Evolutionary conservation across 2,329 filamentous ascomycete genomes (phyloP), one percentile per base, ranked within the genome.

Genomic region (Corniculantispora saksenae): DNA sequence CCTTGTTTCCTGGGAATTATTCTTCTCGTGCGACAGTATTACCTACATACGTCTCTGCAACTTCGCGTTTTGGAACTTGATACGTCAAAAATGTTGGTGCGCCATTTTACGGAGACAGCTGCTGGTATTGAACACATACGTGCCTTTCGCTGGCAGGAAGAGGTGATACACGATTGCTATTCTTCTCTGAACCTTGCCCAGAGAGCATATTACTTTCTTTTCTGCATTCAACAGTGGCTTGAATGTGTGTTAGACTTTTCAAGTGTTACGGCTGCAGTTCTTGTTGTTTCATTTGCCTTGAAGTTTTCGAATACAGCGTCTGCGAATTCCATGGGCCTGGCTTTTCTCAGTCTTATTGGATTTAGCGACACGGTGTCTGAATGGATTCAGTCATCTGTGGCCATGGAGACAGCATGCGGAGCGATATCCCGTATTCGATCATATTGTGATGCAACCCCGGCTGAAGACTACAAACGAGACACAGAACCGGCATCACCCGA

Each of bases 141-240:
- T n/a, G 83, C 84, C 1, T 86, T 86, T 65, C 80, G 81, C 3
- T 87, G 85, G 85, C 75, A 82, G 47, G 69, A 73, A 1, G 70
- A 74, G 5, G 78, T 81, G 62, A 73, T 78, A 29, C 67, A 78
- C 27, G 78, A 79, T 64, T 84, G 83, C 63, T 72, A 80, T 19
- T 66, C 69, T 3, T 74, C 83, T 0, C 72, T 87, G 1, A 81
- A 87, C 65, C 71, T 74, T 12, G 84, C 84, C 0, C 85, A 87
- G 67, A 73, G 78, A 27, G 84, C 86, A 1, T 82, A 82, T 57
- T 88, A 88, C 69, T 77, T 86, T 1, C 74, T 87, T 7, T 83
- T 78, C 62, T 80, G 80, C 38, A 79, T 85, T n/a, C 85, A 88
- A 69, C 77, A 83, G 48, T 88, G 85, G 85, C 73, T 85, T 0